Evolutionary conservation across 2,329 filamentous ascomycete genomes (phyloP).

Genomic region (Leptographium lundbergii): DNA sequence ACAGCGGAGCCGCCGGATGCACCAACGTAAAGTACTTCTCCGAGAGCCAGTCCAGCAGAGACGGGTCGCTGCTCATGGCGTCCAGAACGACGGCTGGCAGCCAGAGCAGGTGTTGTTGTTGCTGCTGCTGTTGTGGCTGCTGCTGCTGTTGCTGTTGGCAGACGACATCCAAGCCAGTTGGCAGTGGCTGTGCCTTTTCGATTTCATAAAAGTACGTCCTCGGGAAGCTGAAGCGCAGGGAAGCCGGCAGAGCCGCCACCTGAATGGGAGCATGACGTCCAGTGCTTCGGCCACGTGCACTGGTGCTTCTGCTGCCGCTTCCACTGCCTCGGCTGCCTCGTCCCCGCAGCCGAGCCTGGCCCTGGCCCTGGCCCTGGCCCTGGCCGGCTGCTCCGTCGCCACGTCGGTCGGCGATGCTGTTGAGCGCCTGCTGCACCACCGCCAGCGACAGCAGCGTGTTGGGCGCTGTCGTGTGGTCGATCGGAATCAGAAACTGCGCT

Average conservation of each 20-base stretch:
- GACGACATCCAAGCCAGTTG: slow-evolving; percentile 17
- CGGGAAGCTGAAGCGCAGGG: slow-evolving; percentile 12
- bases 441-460: slow-evolving; percentile 22
- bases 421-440: slow-evolving; percentile 15
- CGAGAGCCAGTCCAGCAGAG: slow-evolving; percentile 16
- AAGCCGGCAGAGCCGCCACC: too few relatives aligned
- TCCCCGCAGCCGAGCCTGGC: not conserved
- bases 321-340: not conserved
- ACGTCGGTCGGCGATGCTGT: not conserved
- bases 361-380: not conserved
- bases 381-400: not conserved
- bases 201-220: slow-evolving; percentile 22
- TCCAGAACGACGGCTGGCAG: not conserved
- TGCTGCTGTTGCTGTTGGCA: not conserved
- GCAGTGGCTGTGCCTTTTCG: slow-evolving; percentile 20
- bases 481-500: slow-evolving; percentile 24
- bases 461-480: slow-evolving; percentile 20
- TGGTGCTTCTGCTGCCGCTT: not conserved
- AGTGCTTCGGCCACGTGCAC: not conserved
- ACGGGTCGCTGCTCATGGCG: slow-evolving; percentile 15
- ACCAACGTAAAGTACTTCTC: slow-evolving; percentile 22
- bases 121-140: slow-evolving; percentile 1
- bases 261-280: not conserved
- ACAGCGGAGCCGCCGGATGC: slow-evolving; percentile 23
- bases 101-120: not conserved